Conservation (phyloP, 768 basidiomycete genomes). For the Psilocybe sp. region DNA sequence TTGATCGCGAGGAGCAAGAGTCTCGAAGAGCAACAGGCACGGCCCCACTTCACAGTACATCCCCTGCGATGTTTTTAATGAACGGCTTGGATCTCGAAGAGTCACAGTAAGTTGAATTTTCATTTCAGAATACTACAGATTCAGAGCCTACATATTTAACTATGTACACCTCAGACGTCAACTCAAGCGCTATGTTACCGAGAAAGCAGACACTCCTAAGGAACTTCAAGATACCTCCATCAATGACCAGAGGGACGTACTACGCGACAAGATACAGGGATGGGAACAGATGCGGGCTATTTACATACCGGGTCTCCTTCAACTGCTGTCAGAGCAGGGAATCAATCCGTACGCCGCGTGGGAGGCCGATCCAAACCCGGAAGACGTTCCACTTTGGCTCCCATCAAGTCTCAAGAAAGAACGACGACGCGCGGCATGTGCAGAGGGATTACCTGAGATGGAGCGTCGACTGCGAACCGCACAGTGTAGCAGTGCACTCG, state of each 20-base stretch:
- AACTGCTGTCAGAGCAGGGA: slow-evolving; percentile 7
- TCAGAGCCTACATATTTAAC: neutral
- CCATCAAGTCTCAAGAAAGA: neutral
- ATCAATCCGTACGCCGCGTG: neutral
- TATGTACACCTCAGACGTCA: too few species aligned
- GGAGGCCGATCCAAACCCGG: neutral
- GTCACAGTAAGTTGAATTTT: neutral
- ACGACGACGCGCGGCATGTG: neutral
- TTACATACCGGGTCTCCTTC: slow-evolving; percentile 14
- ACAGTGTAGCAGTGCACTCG: too few species aligned
- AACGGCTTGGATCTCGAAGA: neutral
- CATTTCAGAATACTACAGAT: neutral
- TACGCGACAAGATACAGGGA: too few species aligned
- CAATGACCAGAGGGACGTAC: too few species aligned
- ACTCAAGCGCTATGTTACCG: too few species aligned
- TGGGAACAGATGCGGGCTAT: too few species aligned
- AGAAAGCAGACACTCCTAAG: too few species aligned
- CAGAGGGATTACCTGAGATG: slow-evolving; percentile 6
- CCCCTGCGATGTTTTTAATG: too few species aligned
- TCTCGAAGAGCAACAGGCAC: too few species aligned
- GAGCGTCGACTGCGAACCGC: slow-evolving; percentile 20
- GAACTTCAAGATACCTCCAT: too few species aligned
- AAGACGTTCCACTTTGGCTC: slow-evolving; percentile 4
- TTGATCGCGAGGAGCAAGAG: neutral
- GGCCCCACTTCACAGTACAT: neutral